Base-by-base conservation (phyloP, 139 green algal species). In the Chlorella sp. region DNA sequence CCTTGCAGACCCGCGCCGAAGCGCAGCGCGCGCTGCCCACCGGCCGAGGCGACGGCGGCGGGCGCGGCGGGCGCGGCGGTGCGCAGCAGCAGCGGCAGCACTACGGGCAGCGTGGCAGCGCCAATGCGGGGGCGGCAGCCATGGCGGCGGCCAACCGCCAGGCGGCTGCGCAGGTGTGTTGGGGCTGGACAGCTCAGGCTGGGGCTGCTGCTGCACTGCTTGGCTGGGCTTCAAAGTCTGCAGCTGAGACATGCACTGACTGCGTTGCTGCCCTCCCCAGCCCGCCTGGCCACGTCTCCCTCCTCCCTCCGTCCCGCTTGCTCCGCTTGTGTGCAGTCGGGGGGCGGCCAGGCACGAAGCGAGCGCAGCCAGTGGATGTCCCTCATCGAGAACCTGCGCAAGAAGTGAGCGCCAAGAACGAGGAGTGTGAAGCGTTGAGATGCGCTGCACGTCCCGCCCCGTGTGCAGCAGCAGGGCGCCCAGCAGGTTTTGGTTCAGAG, bases 331-430 rank as follows among this genome's bases (percentile, higher is more conserved):
- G 9, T 60, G 51, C 51, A 60, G 51, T 60, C 51, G 11, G 81
- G 85, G 16, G 76, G 87, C 4, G 74, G 68, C 6, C 62, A 84
- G 64, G 65, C 85, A 76, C 85, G 82, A 7, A 81, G 74, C 23
- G 94, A 98, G 90, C 81, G 85, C 34, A 87, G 82, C 38, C 92
- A 96, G 87, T 93, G 94, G 90, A 73, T 90, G 63, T 74, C 92
- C 72, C 88, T 97, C 30, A 88, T 98, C 38, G 38, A 88, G 56
- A 79, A 91, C 39, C 91, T 98, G 56, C 93, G 92, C 23, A 26
- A 68, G 62, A 68, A 32, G 62, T 32, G 62, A 34, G 62, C 25
- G 44, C 9, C n/a, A n/a, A n/a, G n/a, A n/a, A n/a, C n/a, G n/a
- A n/a, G n/a, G n/a, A n/a, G n/a, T n/a, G n/a, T n/a, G n/a, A n/a